phyloP scores from a whole-genome alignment of 352 stramenopile species.

The Pythium dissotocum region DNA sequence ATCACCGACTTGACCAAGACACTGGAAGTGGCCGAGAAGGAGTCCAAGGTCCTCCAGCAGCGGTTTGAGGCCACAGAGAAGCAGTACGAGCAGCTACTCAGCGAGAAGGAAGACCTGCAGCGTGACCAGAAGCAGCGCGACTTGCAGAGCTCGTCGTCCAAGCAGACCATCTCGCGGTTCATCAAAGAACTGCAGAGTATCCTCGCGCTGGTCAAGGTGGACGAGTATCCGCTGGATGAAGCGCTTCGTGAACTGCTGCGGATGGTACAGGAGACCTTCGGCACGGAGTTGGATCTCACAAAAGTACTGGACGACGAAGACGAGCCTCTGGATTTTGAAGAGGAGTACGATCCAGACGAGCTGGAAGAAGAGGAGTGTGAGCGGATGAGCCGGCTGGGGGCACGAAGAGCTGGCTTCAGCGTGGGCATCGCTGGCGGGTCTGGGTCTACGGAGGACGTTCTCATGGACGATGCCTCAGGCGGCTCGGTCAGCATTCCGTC shows the following conservation, averaged over 20 bases:
- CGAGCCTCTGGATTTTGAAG: conserved; percentile 55
- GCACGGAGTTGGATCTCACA: conserved; percentile 45
- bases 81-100: conserved; percentile 39
- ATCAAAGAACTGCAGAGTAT: conserved; percentile 68
- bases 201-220: conserved; percentile 65
- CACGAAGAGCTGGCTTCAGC: conserved; percentile 21
- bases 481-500: background rate
- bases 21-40: conserved; percentile 48
- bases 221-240: conserved; percentile 81
- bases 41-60: conserved; percentile 40
- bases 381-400: conserved; percentile 21
- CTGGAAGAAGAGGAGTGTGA: conserved; percentile 33
- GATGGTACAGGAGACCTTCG: conserved; percentile 63
- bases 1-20: conserved; percentile 66
- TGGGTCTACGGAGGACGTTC: conserved; percentile 12
- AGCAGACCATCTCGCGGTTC: conserved; percentile 51
- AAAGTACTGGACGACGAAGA: conserved; percentile 65
- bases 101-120: conserved; percentile 63
- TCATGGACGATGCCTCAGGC: background rate
- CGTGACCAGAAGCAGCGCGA: conserved; percentile 59
- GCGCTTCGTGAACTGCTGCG: conserved; percentile 67
- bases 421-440: conserved; percentile 12
- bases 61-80: conserved; percentile 44
- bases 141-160: conserved; percentile 53
- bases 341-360: conserved; percentile 64